These are phyloP conservation scores for Notholithocarpus densiflorus DNA, from an alignment of 306 rosid species.

Conservation along the genomic window DNA sequence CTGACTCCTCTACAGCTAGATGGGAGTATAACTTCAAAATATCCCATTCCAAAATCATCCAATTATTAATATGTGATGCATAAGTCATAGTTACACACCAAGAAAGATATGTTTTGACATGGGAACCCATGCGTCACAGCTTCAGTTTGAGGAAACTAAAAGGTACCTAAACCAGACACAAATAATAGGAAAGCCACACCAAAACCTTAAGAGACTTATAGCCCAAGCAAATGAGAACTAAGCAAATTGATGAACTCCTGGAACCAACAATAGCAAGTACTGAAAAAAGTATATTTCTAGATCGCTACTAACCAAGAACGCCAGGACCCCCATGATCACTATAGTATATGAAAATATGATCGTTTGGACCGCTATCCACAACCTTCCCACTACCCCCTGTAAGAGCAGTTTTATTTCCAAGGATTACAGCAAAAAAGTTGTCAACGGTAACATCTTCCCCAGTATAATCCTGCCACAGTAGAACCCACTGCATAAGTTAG, in stretches of 20 bases:
- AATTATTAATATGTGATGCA: not conserved
- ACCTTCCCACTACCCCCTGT: conserved; percentile 94
- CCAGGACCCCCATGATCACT: conserved; percentile 98
- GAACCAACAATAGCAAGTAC: not conserved
- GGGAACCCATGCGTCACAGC: not conserved
- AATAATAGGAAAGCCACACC: not conserved
- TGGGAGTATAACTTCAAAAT: not conserved
- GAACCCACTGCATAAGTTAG: conserved; percentile 6
- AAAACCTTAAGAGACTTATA: not conserved
- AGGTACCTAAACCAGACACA: not conserved
- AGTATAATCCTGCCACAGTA: conserved; percentile 70
- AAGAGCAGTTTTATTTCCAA: conserved; percentile 78
- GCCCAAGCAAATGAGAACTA: not conserved
- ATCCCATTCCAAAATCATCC: not conserved
- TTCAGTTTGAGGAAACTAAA: not conserved
- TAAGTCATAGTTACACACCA: not conserved
- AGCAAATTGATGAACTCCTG: not conserved
- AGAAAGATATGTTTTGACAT: not conserved
- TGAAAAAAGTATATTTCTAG: not conserved
- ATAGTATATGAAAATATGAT: conserved; percentile 82
- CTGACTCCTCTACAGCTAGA: not conserved
- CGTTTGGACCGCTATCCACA: conserved; percentile 89
- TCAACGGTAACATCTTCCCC: conserved; percentile 65
- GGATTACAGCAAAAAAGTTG: conserved; percentile 76
- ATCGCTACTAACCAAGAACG: conserved; percentile 71